Percentiles rank a stretch among this genome's conserved stretches.
Conservation (phyloP, 345 rosid species). For the Melastoma malabathricum region DNA sequence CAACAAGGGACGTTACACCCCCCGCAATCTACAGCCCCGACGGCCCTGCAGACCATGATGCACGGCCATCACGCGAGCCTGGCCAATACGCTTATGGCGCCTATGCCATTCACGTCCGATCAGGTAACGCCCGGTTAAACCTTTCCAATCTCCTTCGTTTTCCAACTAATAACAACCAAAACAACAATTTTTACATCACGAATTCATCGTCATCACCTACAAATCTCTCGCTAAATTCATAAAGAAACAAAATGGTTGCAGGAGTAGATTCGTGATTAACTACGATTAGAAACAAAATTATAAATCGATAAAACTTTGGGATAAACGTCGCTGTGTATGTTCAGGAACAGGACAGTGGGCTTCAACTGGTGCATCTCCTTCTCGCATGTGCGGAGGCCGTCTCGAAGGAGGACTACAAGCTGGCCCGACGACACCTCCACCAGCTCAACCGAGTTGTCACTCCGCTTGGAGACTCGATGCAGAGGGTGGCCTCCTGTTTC, state of each 20-base stretch:
- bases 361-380: constrained; percentile 50
- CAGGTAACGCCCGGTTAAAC: constrained; percentile 18
- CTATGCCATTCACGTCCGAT: constrained; percentile 29
- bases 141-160: background rate
- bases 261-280: too few relatives aligned
- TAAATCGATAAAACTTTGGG: background rate
- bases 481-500: constrained; percentile 57
- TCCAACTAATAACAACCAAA: background rate
- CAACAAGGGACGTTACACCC: constrained; percentile 23
- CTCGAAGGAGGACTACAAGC: constrained; percentile 52
- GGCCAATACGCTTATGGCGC: constrained; percentile 24
- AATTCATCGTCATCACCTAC: too few relatives aligned
- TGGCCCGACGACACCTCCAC: constrained; percentile 41
- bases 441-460: constrained; percentile 47
- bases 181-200: too few relatives aligned
- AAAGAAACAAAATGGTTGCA: too few relatives aligned
- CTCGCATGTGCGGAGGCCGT: constrained; percentile 63
- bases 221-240: too few relatives aligned
- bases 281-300: background rate
- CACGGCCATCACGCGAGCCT: constrained; percentile 4
- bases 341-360: constrained; percentile 62
- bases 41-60: too few relatives aligned
- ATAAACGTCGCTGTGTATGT: background rate
- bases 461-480: constrained; percentile 56
- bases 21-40: constrained; percentile 9